Evolutionary conservation across 768 basidiomycete species (phyloP).

Genomic region (Rhodosporidiobolus odoratus): DNA sequence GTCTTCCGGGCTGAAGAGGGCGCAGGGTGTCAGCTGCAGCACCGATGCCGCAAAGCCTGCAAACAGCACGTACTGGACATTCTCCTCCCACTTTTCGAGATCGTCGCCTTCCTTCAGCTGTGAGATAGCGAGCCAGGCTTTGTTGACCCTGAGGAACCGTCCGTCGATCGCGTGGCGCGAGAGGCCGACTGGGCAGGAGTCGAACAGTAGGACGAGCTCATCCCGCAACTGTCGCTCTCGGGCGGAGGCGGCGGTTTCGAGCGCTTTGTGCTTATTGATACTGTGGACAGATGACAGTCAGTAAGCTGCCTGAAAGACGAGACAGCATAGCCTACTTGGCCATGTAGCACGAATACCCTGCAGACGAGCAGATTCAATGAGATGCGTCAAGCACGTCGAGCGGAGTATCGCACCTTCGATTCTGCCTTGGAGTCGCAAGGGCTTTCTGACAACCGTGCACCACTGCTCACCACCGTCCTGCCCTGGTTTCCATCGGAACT

Average conservation of each 20-base stretch:
- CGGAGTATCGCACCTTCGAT: too few species aligned
- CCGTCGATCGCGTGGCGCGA: slow-evolving; percentile 1
- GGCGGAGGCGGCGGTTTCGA: background rate
- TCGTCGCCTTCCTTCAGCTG: background rate
- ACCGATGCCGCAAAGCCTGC: too few species aligned
- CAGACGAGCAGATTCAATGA: too few species aligned
- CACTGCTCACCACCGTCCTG: background rate
- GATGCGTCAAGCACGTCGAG: too few species aligned
- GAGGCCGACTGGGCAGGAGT: slow-evolving; percentile 14
- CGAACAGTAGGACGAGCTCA: slow-evolving; percentile 12
- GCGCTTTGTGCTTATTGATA: slow-evolving; percentile 17
- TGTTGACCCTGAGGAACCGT: slow-evolving; percentile 21
- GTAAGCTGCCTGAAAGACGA: background rate
- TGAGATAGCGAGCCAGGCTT: slow-evolving; percentile 1
- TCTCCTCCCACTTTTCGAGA: background rate
- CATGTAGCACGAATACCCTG: background rate
- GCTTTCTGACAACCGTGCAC: background rate
- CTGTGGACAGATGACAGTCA: slow-evolving; percentile 5
- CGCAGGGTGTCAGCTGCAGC: background rate
- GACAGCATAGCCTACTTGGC: background rate
- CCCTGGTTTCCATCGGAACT: background rate
- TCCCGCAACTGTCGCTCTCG: slow-evolving; percentile 10
- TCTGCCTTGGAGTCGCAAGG: background rate
- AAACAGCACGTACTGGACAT: slow-evolving; percentile 2
- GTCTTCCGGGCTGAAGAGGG: slow-evolving; percentile 3